A percentile compares a stretch with the other conserved stretches of the same genome.
These are phyloP conservation scores for Sisymbrium irio DNA, from an alignment of 345 rosid genomes.

Conservation along the genomic window DNA sequence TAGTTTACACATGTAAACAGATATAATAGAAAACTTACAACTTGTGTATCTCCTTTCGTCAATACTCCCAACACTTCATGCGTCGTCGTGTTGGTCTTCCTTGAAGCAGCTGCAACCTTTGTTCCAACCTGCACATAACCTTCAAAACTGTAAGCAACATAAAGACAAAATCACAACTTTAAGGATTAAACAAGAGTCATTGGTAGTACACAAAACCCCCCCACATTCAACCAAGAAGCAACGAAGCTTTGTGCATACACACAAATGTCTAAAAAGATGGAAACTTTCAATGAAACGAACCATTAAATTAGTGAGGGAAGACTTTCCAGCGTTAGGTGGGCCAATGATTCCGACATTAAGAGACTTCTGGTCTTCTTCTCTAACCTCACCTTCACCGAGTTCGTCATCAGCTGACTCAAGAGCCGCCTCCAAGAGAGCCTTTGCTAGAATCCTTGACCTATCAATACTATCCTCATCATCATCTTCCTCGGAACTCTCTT, in stretches of 20 bases:
- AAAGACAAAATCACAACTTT: not conserved
- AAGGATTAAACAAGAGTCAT: too few relatives aligned
- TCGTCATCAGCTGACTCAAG: slow-evolving; percentile 56
- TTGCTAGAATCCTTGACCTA: slow-evolving; percentile 60
- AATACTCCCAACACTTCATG: slow-evolving; percentile 92
- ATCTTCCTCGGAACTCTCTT: slow-evolving; percentile 46
- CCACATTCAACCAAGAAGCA: not conserved
- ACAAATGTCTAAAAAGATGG: not conserved
- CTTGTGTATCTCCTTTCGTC: slow-evolving; percentile 80
- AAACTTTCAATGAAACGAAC: slow-evolving; percentile 35
- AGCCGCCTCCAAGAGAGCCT: slow-evolving; percentile 76
- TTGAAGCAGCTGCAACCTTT: slow-evolving; percentile 92
- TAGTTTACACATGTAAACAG: not conserved
- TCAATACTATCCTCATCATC: slow-evolving; percentile 50
- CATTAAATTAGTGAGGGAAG: slow-evolving; percentile 80
- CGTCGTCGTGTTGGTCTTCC: slow-evolving; percentile 92
- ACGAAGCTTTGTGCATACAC: not conserved
- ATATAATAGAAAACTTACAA: slow-evolving; percentile 46
- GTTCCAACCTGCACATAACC: slow-evolving; percentile 60
- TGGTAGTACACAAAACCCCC: too few relatives aligned
- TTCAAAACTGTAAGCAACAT: not conserved
- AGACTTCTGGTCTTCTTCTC: slow-evolving; percentile 94
- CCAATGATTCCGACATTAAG: slow-evolving; percentile 89
- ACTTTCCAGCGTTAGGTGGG: slow-evolving; percentile 94
- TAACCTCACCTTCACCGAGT: slow-evolving; percentile 55